Base-by-base conservation (phyloP, 2,329 filamentous ascomycete genomes). In the Phaeoacremonium minimum region DNA sequence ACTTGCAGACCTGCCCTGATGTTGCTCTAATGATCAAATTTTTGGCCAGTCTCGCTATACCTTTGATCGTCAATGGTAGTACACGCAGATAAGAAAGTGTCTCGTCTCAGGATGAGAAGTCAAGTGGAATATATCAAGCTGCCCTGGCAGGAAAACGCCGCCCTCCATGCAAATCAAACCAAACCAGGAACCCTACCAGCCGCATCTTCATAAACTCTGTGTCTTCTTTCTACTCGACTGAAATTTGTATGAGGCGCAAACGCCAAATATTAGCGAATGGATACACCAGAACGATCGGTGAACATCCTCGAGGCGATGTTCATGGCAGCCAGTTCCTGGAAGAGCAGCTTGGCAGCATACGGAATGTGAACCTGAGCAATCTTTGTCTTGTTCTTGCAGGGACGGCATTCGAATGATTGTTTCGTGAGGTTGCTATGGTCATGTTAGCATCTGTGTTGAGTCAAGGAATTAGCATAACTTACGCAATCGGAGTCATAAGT, bases 221-320 rank as follows among this genome's bases (percentile, higher is more conserved):
- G n/a, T n/a, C n/a, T 35, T 37, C 28, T 35, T 18, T 20, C 14
- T 35, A n/a, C n/a, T n/a, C n/a, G n/a, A n/a, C n/a, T n/a, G n/a
- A n/a, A n/a, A n/a, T n/a, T n/a, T n/a, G 8, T 15, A 16, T 15
- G 3, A 4, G 20, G n/a, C 22, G 16, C 26, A 7, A 9, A 9
- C 11, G 7, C 9, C 9, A 15, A 13, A 26, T 15, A 29, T 64
- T 63, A 85, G 46, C 85, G 76, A 46, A 88, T 78, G 30, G 80
- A 81, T 39, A 87, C 80, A 37, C 85, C 85, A 13, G 84, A 88
- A 41, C 85, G 71, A 58, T 87, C 86, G 28, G 91, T 97, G 61
- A 95, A 98, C 89, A 98, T 91, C 60, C 93, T 83, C 19, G 91
- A 85, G 9, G 93, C 91, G 61, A 98, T 97, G 63, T 97, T 97